Conservation (phyloP, 192 early-diverging fungal genomes). For the Chytriomyces sp. region DNA sequence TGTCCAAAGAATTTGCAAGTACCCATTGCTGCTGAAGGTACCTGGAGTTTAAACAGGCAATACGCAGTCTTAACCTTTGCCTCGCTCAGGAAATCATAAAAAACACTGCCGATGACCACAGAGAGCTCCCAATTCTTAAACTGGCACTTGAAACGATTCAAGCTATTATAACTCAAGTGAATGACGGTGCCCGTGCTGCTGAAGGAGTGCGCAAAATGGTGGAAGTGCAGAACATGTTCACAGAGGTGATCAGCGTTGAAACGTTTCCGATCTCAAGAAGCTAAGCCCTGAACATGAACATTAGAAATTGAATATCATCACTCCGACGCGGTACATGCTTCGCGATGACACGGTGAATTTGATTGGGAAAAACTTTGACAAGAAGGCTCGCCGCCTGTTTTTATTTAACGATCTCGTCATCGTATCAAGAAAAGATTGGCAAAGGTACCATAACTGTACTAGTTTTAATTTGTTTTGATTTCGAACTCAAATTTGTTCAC, state of each 20-base stretch:
- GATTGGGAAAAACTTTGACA: slow-evolving; percentile 33
- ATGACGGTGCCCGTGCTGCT: slow-evolving; percentile 50
- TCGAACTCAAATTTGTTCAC: neutral
- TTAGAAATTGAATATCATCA: slow-evolving; percentile 54
- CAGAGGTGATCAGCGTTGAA: slow-evolving; percentile 38
- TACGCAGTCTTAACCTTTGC: neutral
- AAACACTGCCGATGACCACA: slow-evolving; percentile 47
- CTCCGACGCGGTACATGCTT: slow-evolving; percentile 51
- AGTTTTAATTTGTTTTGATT: no score
- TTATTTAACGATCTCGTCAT: slow-evolving; percentile 62
- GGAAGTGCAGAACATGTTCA: slow-evolving; percentile 55
- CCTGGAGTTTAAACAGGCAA: neutral
- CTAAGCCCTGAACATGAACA: neutral
- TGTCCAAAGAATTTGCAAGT: slow-evolving; percentile 99
- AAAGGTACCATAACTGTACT: no score
- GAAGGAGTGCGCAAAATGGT: slow-evolving; percentile 52
- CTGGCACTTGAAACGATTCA: slow-evolving; percentile 52
- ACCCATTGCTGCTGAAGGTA: slow-evolving; percentile 79
- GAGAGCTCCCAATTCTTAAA: slow-evolving; percentile 43
- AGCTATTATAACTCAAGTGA: slow-evolving; percentile 53
- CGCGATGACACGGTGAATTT: slow-evolving; percentile 55
- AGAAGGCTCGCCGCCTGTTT: slow-evolving; percentile 52
- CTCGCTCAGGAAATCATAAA: slow-evolving; percentile 57
- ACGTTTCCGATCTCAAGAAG: neutral
- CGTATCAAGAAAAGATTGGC: slow-evolving; percentile 57